Conservation (phyloP, 345 rosid species). For the Lenwebbia sp. region DNA sequence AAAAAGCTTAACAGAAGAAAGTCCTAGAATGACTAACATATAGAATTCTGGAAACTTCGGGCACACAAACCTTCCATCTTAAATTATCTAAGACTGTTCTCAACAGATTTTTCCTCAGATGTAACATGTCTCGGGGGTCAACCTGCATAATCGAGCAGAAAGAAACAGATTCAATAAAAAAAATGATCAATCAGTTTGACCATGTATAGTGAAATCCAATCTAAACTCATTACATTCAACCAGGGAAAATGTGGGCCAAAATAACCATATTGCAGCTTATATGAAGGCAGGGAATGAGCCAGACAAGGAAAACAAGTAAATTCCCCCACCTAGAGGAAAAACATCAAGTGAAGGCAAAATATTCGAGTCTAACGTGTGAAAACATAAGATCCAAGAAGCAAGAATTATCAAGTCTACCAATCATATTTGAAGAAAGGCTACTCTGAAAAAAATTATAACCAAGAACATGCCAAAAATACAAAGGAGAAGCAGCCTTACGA, state of each 20-base stretch:
- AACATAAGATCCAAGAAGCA: neutral
- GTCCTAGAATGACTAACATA: neutral
- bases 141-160: conserved; percentile 36
- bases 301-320: neutral
- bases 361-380: neutral
- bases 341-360: neutral
- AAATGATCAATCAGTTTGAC: neutral
- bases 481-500: neutral
- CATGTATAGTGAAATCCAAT: neutral
- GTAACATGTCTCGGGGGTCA: conserved; percentile 59
- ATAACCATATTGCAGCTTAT: neutral
- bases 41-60: neutral
- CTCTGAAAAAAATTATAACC: neutral
- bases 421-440: neutral
- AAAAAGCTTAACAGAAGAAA: neutral
- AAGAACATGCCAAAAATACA: neutral
- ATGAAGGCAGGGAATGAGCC: neutral
- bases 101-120: conserved; percentile 66
- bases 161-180: neutral
- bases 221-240: neutral
- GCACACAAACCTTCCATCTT: conserved; percentile 53
- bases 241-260: neutral
- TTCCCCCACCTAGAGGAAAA: neutral
- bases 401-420: neutral
- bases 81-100: conserved; percentile 44